Evolutionary conservation across 306 rosid genomes (phyloP), one percentile per base, ranked within the genome.

Genomic region (Medicago ruthenica): DNA sequence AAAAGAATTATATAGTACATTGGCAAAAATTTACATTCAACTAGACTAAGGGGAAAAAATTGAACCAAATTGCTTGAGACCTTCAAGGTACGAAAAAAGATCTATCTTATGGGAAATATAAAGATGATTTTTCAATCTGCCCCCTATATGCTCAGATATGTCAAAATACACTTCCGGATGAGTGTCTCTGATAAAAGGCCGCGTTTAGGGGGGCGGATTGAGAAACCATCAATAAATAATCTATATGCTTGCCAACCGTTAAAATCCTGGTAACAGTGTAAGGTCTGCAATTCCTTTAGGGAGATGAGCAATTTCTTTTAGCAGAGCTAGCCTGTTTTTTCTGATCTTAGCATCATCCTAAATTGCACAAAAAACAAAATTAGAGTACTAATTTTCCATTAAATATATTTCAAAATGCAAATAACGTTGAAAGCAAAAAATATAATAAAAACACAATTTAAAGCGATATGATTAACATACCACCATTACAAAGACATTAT

Each of bases 401-500:
- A 50, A 75, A 79, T 40, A 79, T 40, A 58, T 66, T 24, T 59
- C 37, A 59, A 31, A n/a, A 11, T 61, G 17, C 24, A 24, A 24
- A 59, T 1, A 24, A 6, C 7, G 18, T 60, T 27, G 44, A 18
- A 21, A 27, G 22, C 14, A 9, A 55, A 20, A 13, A 9, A 3
- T 9, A 4, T 20, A 18, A 2, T 13, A 60, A 27, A 60, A 27
- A 27, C 5, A 27, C 18, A 27, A 65, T 27, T 57, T 53, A 67
- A 61, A 61, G 63, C 20, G 11, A 79, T 22, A 17, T 67, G 62
- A 76, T 14, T 54, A 77, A 83, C 98, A 10, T 92, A 94, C 98
- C 98, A 90, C 97, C 98, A 92, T 94, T 64, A 92, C 98, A 9
- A 90, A 94, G 73, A 94, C 98, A 73, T 76, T 79, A 36, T 86